Base-by-base conservation (phyloP, 2,329 filamentous ascomycete species). In the Phialophora macrospora region DNA sequence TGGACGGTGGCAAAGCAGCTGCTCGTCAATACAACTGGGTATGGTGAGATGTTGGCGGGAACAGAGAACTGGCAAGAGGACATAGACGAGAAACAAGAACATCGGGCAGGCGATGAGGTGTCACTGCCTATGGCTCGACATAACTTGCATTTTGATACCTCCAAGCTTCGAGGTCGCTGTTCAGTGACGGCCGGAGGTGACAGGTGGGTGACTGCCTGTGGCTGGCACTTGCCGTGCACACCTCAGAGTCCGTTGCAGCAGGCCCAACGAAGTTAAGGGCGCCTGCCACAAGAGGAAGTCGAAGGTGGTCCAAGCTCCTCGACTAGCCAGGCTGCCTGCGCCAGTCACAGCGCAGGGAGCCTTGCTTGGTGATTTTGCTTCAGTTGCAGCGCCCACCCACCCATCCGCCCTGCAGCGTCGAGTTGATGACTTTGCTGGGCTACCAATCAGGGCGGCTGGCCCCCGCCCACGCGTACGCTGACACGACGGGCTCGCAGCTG, bases 401-500 rank as follows among this genome's bases (percentile, higher is more conserved):
- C 20, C 48, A 26, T 12, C 17, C 14, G 56, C 44, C 24, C 46
- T 59, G 56, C 57, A 60, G 44, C 11, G 14, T 60, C 28, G 44
- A 38, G 8, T 38, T 60, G 58, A 60, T 60, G 58, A 60, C 58
- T 60, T 60, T 26, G 46, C 46, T 38, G 12, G 41, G 22, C 34
- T n/a, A 8, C 58, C 58, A 60, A 60, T 54, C 30, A 60, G 4
- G 28, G 1, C 20, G 26, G 26, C 46, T 52, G 28, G 58, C 46
- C 30, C 58, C 58, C 58, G 60, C 54, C 55, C 49, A 62, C 60
- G 57, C 48, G 38, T 22, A 56, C 56, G 49, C 28, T 49, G 28
- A 34, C 28, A 46, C 30, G 38, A 55, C 52, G 26, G 22, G 56
- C 56, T 44, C 20, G 7, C 32, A 56, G 28, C 30, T 7, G n/a